Base-by-base conservation (phyloP, 176 grass and related monocot species). In the Oryza meridionalis region DNA sequence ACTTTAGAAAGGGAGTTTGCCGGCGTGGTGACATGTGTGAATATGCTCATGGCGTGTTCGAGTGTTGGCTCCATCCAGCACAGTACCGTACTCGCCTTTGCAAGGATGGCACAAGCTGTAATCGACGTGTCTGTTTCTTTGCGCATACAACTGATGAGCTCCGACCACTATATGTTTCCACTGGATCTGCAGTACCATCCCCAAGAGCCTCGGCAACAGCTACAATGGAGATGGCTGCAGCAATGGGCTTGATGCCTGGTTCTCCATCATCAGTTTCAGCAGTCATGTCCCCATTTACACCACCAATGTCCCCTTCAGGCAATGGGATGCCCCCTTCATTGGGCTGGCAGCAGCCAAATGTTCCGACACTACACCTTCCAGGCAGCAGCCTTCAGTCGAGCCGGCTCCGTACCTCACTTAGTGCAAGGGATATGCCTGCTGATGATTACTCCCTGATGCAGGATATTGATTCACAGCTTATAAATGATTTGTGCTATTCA, bases 1-100 rank as follows among this genome's bases (percentile, higher is more conserved):
- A 95, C 44, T 95, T 92, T 79, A 87, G 93, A 35, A 95, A 95
- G 58, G 93, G 90, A 7, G 88, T 92, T 37, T 95, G 93, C 84
- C 77, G 93, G 33, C 88, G 91, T 0, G 90, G 87, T 4, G 93
- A 95, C 77, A 88, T 90, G 86, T 95, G 93, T 50, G 93, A 95
- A 77, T 95, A 95, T 80, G 93, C 93, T 40, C 93, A 95, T 78
- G 93, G 93, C 19, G 93, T 95, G 31, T 95, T 95, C 19, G 93
- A 95, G 85, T 92, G 93, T 70, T 95, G 93, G 93, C 93, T 95
- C 33, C 93, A 95, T 75, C 93, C 93, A 17, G 93, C 93, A 4
- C 93, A 95, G 27, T 95, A 95, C 76, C 84, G 93, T 0, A 95
- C 93, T 10, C 85, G 88, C 7, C 88, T 95, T 44, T 95, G 93